Percentiles rank a stretch among this genome's conserved stretches.
phyloP scores from a whole-genome alignment of 2,329 filamentous ascomycete species.

The Pezicula radicicola region DNA sequence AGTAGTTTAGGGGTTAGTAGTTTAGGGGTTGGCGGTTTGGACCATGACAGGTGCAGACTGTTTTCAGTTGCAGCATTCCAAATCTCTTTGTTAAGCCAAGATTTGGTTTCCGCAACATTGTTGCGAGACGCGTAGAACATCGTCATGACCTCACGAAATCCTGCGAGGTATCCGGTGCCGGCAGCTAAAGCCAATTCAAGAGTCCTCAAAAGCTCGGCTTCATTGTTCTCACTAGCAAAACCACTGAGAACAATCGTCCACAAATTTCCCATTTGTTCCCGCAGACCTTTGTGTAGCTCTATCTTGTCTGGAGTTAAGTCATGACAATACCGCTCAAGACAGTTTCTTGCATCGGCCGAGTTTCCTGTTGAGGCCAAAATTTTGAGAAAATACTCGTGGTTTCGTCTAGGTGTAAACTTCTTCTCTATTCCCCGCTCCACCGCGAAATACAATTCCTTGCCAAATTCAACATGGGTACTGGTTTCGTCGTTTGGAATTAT shows the following conservation, averaged over 20 bases:
- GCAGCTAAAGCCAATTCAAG: constrained; percentile 47
- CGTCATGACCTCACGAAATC: constrained; percentile 53
- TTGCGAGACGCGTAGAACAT: constrained; percentile 58
- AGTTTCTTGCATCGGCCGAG: constrained; percentile 20
- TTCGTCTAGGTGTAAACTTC: background rate
- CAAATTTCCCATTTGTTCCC: background rate
- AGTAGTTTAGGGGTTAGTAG: constrained; percentile 40
- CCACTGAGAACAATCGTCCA: constrained; percentile 56
- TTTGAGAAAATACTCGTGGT: constrained; percentile 5
- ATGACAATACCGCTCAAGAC: constrained; percentile 1
- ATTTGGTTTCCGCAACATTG: constrained; percentile 57
- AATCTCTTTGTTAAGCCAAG: constrained; percentile 57
- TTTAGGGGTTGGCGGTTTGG: constrained; percentile 24
- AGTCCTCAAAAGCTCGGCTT: constrained; percentile 55
- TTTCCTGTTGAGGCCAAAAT: constrained; percentile 20
- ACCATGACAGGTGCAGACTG: constrained; percentile 16
- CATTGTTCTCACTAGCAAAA: constrained; percentile 56
- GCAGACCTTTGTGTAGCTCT: no score
- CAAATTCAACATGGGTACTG: constrained; percentile 6
- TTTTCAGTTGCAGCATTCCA: background rate
- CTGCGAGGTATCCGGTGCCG: constrained; percentile 40
- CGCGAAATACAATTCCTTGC: constrained; percentile 15
- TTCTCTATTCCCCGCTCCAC: constrained; percentile 3
- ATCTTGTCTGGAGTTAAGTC: constrained; percentile 2
- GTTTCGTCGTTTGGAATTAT: constrained; percentile 19